Percentiles rank a stretch among this genome's conserved stretches.
phyloP scores from a whole-genome alignment of 805 yeast genomes.

The Vanderwaltozyma tropicalis region DNA sequence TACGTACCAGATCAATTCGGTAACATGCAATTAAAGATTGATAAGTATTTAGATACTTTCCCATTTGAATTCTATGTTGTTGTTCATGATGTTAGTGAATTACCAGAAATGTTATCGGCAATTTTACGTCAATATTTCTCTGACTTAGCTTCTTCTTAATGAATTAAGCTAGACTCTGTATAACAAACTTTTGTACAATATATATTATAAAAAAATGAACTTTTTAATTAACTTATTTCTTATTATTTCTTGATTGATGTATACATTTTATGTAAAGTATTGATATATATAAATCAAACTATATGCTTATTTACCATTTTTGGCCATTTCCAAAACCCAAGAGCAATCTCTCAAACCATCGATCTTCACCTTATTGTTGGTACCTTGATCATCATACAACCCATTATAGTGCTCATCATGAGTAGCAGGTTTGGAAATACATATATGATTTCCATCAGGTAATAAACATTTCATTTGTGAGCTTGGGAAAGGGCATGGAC shows the following conservation, averaged over 20 bases:
- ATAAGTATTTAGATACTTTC: slow-evolving; percentile 80
- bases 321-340: slow-evolving; percentile 48
- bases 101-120: slow-evolving; percentile 83
- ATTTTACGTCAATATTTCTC: slow-evolving; percentile 88
- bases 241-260: background rate
- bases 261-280: background rate
- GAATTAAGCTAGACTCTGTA: background rate
- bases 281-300: slow-evolving; percentile 28
- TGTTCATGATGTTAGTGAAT: slow-evolving; percentile 76
- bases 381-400: slow-evolving; percentile 36
- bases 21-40: slow-evolving; percentile 60
- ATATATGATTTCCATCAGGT: slow-evolving; percentile 57
- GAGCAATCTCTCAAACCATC: slow-evolving; percentile 68
- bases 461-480: slow-evolving; percentile 73
- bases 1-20: slow-evolving; percentile 68
- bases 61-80: slow-evolving; percentile 96
- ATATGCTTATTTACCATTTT: slow-evolving; percentile 35
- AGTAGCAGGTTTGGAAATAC: slow-evolving; percentile 73
- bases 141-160: slow-evolving; percentile 40
- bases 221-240: background rate
- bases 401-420: slow-evolving; percentile 29
- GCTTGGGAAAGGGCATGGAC: slow-evolving; percentile 87
- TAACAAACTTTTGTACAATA: background rate
- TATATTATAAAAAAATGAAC: background rate
- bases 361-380: slow-evolving; percentile 36